Conservation (phyloP, 371 early-diverging fungal species). For the Mortierella sp. region DNA sequence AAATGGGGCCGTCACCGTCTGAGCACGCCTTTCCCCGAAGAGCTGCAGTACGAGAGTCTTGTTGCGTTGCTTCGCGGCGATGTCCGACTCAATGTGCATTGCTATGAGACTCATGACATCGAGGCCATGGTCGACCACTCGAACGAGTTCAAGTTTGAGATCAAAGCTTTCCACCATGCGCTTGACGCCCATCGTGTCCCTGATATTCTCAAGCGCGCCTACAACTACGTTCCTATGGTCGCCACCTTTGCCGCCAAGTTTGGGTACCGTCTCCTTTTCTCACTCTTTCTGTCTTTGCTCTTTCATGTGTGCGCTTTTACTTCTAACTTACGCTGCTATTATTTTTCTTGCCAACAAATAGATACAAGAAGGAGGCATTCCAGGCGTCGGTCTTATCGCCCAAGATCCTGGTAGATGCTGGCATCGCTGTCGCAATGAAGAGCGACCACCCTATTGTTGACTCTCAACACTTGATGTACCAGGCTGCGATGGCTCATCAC, state of each 20-base stretch:
- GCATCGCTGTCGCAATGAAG: conserved; percentile 83
- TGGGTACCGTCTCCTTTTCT: conserved; percentile 39
- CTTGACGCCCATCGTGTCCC: conserved; percentile 81
- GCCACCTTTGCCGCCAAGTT: conserved; percentile 79
- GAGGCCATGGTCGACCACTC: conserved; percentile 81
- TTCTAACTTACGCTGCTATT: neutral
- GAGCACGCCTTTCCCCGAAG: conserved; percentile 71
- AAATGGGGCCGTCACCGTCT: conserved; percentile 33
- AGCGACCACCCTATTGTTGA: conserved; percentile 85
- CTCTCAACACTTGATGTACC: conserved; percentile 77
- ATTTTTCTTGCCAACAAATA: neutral
- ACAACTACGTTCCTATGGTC: conserved; percentile 70
- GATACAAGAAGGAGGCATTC: conserved; percentile 83
- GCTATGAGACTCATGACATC: conserved; percentile 77
- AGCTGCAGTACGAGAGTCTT: conserved; percentile 69
- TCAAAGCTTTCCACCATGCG: conserved; percentile 85
- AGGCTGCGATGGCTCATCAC: conserved; percentile 82
- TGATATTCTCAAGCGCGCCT: conserved; percentile 69
- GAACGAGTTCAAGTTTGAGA: conserved; percentile 80
- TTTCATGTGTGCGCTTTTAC: neutral
- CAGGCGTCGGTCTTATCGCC: conserved; percentile 73
- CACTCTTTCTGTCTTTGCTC: neutral
- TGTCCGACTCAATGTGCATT: conserved; percentile 80
- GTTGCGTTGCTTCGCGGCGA: conserved; percentile 78
- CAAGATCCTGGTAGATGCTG: conserved; percentile 72